Base-by-base conservation (phyloP, 192 early-diverging fungal genomes). In the Coemansia erecta region DNA sequence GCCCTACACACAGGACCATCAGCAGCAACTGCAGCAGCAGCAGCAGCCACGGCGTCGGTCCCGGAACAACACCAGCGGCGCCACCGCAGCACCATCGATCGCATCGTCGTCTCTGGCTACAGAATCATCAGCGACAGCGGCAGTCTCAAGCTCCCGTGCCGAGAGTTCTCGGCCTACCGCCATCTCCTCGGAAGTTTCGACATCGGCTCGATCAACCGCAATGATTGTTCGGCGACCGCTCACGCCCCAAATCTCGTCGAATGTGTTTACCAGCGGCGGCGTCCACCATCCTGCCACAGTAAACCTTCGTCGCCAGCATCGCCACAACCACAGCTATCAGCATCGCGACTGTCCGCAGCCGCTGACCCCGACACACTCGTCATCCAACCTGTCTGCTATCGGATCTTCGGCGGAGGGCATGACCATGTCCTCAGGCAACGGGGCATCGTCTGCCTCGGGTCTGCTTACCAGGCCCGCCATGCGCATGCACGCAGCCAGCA, bases 291-390 rank as follows among this genome's bases (percentile, higher is more conserved):
- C 57, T 40, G 43, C 58, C 41, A 72, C 75, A 37, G 64, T 64
- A 15, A 63, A 51, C 22, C 41, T 66, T n/a, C 65, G 69, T 15
- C 66, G 65, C 51, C 63, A 58, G 41, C 73, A 70, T 42, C 60
- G 64, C 14, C 64, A 71, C 42, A 63, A 63, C 54, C 64, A 48
- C 31, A 64, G 68, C 48, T 71, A 60, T 61, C 68, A 71, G 61
- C 48, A 63, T 42, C 74, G 51, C 49, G 64, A 67, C 57, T 63
- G 63, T 41, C 56, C 61, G 48, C 75, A 79, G 66, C 59, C 76
- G 13, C 46, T 70, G 59, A 79, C 70, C 11, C 75, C 75, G 13
- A 53, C 75, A 21, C 75, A 71, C 55, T 66, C 70, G 49, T 68
- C 75, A 17, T 55, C 75, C 26, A 55, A 60, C 43, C 59, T 71